Base-by-base conservation (phyloP, 192 early-diverging fungal species). In the Paraglomus occultum region DNA sequence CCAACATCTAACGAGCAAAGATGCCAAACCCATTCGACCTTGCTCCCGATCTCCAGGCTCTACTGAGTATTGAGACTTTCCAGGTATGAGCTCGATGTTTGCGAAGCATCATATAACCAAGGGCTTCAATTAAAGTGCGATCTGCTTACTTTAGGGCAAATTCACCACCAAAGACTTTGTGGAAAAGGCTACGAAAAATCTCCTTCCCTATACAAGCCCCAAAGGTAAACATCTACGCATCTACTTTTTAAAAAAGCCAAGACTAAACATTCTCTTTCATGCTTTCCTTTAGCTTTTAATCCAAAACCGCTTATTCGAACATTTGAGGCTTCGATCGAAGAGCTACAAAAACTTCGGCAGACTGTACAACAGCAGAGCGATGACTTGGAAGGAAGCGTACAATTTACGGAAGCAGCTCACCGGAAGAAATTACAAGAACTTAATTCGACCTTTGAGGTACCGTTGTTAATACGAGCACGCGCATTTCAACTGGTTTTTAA, bases 281-380 rank as follows among this genome's bases (percentile, higher is more conserved):
- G 31, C 31, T 69, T 62, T 55, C 71, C 73, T 47, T 46, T 72
- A 78, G 86, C 82, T 22, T 92, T 96, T 51, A 94, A 98, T 78
- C 89, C 94, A 48, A 92, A 93, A 71, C 92, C 92, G 2, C 94
- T 97, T 74, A 95, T 96, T 53, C 82, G 93, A 42, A 91, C 87
- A 15, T 97, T 96, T 77, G 95, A 99, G 73, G 83, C 84, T 39
- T 88, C 90, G 6, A 76, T 91, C 50, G 90, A 95, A 52, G 91
- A 95, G 64, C 85, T 99, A n/a, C 74, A 87, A 43, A 83, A 84
- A 59, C 72, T 97, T 17, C 83, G 89, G 64, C 81, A 82, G 47
- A 85, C 88, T 54, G 84, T 99, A 55, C 91, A 90, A 17, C 84
- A 87, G 52, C 88, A 92, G 65, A 95, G 95, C 46, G 84, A 90